Percentiles rank a stretch among this genome's conserved stretches.
Conservation (phyloP, 106 monocot genomes). For the Iris macrosiphon region DNA sequence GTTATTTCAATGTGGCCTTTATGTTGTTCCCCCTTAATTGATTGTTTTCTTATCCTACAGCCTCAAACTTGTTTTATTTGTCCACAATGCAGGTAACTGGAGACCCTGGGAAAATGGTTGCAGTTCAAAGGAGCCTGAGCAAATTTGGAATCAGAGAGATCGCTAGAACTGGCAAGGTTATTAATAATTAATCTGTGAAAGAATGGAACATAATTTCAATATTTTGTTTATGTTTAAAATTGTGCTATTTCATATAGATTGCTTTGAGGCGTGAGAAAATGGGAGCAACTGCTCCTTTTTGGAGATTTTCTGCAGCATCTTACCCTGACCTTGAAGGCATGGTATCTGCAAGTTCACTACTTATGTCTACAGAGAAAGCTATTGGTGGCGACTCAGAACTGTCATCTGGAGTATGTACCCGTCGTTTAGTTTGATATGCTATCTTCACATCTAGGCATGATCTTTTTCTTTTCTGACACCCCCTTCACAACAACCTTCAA, state of each 20-base stretch:
- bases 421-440: background rate
- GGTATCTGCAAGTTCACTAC: constrained; percentile 22
- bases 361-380: constrained; percentile 12
- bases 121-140: constrained; percentile 57
- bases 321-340: constrained; percentile 75
- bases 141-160: constrained; percentile 92
- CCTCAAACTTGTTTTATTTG: background rate
- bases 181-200: background rate
- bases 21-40: background rate
- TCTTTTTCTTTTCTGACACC: no score
- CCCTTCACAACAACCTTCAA: no score
- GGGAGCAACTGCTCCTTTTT: constrained; percentile 82
- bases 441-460: no score
- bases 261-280: constrained; percentile 89
- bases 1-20: constrained; percentile 1
- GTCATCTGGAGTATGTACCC: constrained; percentile 42
- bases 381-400: constrained; percentile 26
- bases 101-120: constrained; percentile 86
- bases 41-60: background rate
- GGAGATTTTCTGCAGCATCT: constrained; percentile 94
- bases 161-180: constrained; percentile 90
- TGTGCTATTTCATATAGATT: constrained; percentile 43
- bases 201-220: no score
- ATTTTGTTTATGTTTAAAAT: background rate
- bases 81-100: constrained; percentile 63